A percentile compares a stretch with the other conserved stretches of the same genome.
Evolutionary conservation across 2,329 filamentous ascomycete genomes (phyloP).

Genomic region (Daldinia eschscholtzii): DNA sequence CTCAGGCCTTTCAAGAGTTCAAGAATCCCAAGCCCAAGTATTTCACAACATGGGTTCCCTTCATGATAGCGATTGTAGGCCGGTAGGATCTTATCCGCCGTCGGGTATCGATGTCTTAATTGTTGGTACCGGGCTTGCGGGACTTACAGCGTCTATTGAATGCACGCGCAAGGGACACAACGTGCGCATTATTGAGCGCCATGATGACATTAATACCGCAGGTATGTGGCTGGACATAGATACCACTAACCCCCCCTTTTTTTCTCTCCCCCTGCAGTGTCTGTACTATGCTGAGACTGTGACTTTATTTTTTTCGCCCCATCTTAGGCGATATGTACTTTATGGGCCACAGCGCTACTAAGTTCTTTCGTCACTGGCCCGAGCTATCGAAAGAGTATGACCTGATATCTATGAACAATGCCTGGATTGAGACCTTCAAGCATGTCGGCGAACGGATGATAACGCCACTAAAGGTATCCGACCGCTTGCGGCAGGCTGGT

Average conservation of each 20-base stretch:
- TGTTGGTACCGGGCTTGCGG: constrained; percentile 70
- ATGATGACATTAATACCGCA: constrained; percentile 63
- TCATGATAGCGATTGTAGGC: constrained; percentile 56
- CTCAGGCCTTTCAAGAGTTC: neutral
- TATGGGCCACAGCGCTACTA: constrained; percentile 68
- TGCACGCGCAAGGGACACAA: constrained; percentile 70
- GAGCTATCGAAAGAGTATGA: constrained; percentile 65
- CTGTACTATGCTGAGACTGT: constrained; percentile 12
- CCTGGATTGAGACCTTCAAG: constrained; percentile 68
- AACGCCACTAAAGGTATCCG: constrained; percentile 61
- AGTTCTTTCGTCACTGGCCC: constrained; percentile 68
- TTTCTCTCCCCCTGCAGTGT: constrained; percentile 28
- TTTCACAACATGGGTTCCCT: constrained; percentile 46
- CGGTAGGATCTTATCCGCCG: constrained; percentile 64
- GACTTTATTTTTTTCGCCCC: constrained; percentile 25
- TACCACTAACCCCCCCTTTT: neutral
- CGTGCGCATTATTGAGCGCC: constrained; percentile 62
- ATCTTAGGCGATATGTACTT: constrained; percentile 69
- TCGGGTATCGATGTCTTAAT: constrained; percentile 64
- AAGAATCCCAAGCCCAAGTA: neutral
- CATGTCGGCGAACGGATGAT: constrained; percentile 65
- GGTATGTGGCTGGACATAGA: constrained; percentile 52
- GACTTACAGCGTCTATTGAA: constrained; percentile 71
- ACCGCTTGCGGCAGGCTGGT: constrained; percentile 58
- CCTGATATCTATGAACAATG: constrained; percentile 64